phyloP scores from a whole-genome alignment of 768 basidiomycete genomes.

The Lentinula edodes region DNA sequence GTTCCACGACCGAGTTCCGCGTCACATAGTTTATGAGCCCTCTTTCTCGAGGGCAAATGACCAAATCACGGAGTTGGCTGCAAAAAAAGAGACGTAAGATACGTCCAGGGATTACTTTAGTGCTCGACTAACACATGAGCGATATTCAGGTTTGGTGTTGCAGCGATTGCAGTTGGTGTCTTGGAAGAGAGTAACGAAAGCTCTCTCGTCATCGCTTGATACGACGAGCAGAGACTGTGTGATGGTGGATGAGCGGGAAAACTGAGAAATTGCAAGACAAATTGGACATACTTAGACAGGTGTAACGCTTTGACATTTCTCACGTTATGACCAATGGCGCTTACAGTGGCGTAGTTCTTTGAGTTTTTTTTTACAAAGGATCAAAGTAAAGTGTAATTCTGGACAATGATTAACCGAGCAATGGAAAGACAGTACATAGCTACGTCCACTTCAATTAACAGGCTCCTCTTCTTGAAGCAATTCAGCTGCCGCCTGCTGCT shows the following conservation, averaged over 20 bases:
- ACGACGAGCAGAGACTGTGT: background rate
- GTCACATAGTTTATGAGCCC: slow-evolving; percentile 64
- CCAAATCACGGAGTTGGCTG: slow-evolving; percentile 75
- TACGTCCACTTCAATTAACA: slow-evolving; percentile 18
- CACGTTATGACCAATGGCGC: background rate
- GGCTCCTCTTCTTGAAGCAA: background rate
- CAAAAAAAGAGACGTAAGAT: slow-evolving; percentile 8
- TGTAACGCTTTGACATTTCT: background rate
- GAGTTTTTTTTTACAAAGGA: background rate
- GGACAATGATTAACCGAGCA: too few species aligned
- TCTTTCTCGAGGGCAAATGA: slow-evolving; percentile 64
- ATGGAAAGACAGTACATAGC: background rate
- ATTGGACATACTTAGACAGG: too few species aligned
- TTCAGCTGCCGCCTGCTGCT: slow-evolving; percentile 47
- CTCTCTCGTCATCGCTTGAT: slow-evolving; percentile 40
- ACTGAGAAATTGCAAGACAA: background rate
- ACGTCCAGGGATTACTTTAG: background rate
- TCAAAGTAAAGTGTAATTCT: too few species aligned
- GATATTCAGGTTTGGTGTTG: slow-evolving; percentile 41
- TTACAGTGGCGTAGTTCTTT: background rate
- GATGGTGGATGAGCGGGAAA: slow-evolving; percentile 3
- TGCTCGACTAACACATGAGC: slow-evolving; percentile 53
- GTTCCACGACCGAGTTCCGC: slow-evolving; percentile 49
- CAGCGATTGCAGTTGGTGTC: slow-evolving; percentile 33
- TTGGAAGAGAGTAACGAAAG: slow-evolving; percentile 37